Evolutionary conservation across 2,329 filamentous ascomycete species (phyloP).

Genomic region (Microcyclosporella mali): DNA sequence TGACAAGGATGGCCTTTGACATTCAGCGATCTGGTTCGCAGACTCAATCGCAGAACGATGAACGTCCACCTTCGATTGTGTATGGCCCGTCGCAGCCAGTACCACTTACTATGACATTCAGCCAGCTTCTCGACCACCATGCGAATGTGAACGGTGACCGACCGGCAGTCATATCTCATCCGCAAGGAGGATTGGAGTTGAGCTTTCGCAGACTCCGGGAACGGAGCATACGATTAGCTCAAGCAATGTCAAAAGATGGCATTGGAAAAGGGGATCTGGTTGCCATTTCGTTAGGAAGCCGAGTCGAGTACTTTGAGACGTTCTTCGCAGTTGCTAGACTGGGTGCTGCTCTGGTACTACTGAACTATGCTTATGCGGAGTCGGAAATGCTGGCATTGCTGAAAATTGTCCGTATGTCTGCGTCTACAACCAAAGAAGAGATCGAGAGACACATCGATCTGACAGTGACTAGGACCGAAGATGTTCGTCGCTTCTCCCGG

Average conservation of each 20-base stretch:
- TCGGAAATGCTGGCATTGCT: constrained; percentile 64
- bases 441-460: not conserved
- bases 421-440: not conserved
- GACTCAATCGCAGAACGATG: constrained; percentile 10
- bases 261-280: constrained; percentile 26
- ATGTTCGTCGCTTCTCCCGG: constrained; percentile 60
- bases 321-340: constrained; percentile 31
- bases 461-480: constrained; percentile 50
- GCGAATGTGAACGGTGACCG: constrained; percentile 22
- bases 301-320: constrained; percentile 28
- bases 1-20: not conserved
- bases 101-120: constrained; percentile 27
- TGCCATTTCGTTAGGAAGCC: constrained; percentile 27
- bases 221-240: constrained; percentile 23
- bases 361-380: constrained; percentile 70
- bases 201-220: constrained; percentile 23
- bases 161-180: constrained; percentile 25
- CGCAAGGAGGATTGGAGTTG: constrained; percentile 18
- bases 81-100: constrained; percentile 25
- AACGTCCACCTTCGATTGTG: constrained; percentile 23
- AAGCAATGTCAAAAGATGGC: constrained; percentile 25
- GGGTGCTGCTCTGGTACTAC: constrained; percentile 52
- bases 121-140: constrained; percentile 25
- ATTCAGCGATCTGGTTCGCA: not conserved
- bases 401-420: constrained; percentile 52